Evolutionary conservation across 345 rosid species (phyloP).

Genomic region (Linum tenue): DNA sequence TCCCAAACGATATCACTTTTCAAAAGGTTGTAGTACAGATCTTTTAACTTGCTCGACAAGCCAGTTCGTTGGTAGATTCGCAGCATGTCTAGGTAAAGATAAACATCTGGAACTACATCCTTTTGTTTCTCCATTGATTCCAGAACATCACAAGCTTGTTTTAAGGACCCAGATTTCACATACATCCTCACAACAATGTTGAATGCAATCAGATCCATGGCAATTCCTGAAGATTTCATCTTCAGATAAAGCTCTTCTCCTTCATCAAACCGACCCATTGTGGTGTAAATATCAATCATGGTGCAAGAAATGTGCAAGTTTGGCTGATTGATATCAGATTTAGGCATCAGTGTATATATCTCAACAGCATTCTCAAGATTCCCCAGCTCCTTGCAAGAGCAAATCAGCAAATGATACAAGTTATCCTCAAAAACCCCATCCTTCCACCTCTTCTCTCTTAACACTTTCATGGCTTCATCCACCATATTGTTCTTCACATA

Average conservation of each 20-base stretch:
- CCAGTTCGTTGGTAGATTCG: conserved; percentile 67
- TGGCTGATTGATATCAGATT: conserved; percentile 25
- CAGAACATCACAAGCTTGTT: conserved; percentile 63
- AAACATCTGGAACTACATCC: conserved; percentile 59
- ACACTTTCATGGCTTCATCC: conserved; percentile 50
- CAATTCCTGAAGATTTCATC: conserved; percentile 53
- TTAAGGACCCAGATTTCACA: conserved; percentile 60
- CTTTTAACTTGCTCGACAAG: conserved; percentile 43
- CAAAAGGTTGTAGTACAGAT: conserved; percentile 44
- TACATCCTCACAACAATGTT: conserved; percentile 77
- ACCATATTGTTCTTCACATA: conserved; percentile 64
- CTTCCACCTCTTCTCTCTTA: conserved; percentile 56
- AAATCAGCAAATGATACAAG: conserved; percentile 75
- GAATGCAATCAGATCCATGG: conserved; percentile 61
- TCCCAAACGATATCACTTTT: conserved; percentile 67
- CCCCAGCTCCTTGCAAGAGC: conserved; percentile 74
- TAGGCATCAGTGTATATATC: conserved; percentile 41
- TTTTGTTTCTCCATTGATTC: conserved; percentile 57
- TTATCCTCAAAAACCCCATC: conserved; percentile 72
- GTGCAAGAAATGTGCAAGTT: conserved; percentile 69
- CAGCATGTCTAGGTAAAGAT: conserved; percentile 71
- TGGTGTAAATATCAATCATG: conserved; percentile 66
- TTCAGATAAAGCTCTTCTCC: conserved; percentile 55
- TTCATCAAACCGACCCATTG: conserved; percentile 40
- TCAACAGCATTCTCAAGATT: conserved; percentile 50